These are phyloP conservation scores for Kingdonia uniflora DNA, from an alignment of 164 flowering plant species.

Conservation along the genomic window DNA sequence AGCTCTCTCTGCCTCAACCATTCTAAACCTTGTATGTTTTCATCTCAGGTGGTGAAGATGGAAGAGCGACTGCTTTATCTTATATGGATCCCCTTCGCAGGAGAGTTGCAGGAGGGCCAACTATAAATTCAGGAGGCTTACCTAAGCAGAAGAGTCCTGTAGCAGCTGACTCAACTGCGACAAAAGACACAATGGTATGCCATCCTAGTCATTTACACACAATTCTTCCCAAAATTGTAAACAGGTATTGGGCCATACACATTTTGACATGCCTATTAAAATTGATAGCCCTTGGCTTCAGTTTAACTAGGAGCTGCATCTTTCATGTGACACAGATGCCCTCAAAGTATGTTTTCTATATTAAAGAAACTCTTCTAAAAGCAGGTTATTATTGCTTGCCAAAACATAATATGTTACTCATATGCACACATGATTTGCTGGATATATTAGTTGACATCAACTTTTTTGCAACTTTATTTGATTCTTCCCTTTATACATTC, in stretches of 20 bases:
- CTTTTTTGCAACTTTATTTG: not conserved
- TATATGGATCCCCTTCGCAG: slow-evolving; percentile 48
- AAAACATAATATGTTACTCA: not conserved
- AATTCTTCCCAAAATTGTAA: not conserved
- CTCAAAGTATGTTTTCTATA: not conserved
- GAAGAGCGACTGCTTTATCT: slow-evolving; percentile 35
- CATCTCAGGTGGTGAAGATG: slow-evolving; percentile 47
- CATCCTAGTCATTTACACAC: not conserved
- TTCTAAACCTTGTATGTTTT: too few species aligned
- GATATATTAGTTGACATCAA: not conserved
- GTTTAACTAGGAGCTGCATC: not conserved
- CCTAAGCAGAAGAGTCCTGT: slow-evolving; percentile 63
- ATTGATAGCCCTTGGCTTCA: not conserved
- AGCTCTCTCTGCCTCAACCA: too few species aligned
- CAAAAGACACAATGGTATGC: slow-evolving; percentile 54
- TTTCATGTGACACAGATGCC: too few species aligned
- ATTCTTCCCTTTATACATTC: slow-evolving; percentile 11
- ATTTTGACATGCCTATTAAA: not conserved
- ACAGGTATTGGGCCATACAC: not conserved
- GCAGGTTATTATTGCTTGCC: not conserved
- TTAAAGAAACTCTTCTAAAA: not conserved
- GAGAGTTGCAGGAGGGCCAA: slow-evolving; percentile 51
- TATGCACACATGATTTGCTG: not conserved
- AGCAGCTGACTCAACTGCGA: slow-evolving; percentile 35
- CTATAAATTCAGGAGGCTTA: slow-evolving; percentile 39